These are phyloP conservation scores for Euphrasia confusa DNA, from an alignment of 257 asterid genomes.

Conservation along the genomic window DNA sequence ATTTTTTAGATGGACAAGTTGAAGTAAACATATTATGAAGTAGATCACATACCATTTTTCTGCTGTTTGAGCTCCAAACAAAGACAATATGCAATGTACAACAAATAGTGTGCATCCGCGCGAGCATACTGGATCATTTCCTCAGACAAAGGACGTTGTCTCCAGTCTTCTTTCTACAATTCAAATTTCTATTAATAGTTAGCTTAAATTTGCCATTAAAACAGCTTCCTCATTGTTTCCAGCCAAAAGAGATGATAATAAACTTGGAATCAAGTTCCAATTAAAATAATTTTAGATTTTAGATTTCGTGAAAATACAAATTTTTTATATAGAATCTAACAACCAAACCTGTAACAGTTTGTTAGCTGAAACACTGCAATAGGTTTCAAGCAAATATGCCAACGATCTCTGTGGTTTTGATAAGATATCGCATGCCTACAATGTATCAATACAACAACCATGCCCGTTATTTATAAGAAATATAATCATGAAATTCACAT, in stretches of 20 bases:
- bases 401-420: conserved; percentile 89
- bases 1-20: not conserved
- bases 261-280: not conserved
- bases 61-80: conserved; percentile 60
- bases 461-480: conserved; percentile 19
- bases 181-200: conserved; percentile 24
- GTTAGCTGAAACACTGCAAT: conserved; percentile 65
- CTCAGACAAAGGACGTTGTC: conserved; percentile 81
- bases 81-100: conserved; percentile 61
- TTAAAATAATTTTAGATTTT: not conserved
- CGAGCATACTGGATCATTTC: conserved; percentile 91
- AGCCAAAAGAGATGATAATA: conserved; percentile 17
- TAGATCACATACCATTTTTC: conserved; percentile 48
- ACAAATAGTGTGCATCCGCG: conserved; percentile 77
- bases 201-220: conserved; percentile 19
- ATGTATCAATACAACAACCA: conserved; percentile 23
- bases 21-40: not conserved
- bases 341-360: conserved; percentile 72
- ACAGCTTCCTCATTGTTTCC: conserved; percentile 3
- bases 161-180: conserved; percentile 93
- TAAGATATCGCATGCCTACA: conserved; percentile 84
- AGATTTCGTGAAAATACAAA: conserved; percentile 3
- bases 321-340: conserved; percentile 4
- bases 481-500: conserved; percentile 9
- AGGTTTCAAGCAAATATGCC: conserved; percentile 83